A percentile compares a stretch with the other conserved stretches of the same genome.
These are phyloP conservation scores for Mollisia scopiformis DNA, from an alignment of 2,329 filamentous ascomycete species.

Conservation along the genomic window DNA sequence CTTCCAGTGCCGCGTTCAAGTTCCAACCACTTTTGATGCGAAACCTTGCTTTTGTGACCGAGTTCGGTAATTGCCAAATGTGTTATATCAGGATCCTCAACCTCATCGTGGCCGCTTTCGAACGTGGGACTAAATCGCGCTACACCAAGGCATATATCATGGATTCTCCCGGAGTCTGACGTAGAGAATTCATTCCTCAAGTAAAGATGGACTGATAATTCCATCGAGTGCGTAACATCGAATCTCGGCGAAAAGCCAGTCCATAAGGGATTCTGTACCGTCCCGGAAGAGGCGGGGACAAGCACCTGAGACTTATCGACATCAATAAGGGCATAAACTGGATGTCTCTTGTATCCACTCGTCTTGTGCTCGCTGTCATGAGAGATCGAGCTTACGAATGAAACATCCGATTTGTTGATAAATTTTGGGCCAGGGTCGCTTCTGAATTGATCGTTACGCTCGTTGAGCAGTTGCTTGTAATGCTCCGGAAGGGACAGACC, in stretches of 20 bases:
- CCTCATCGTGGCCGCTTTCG: constrained; percentile 40
- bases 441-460: constrained; percentile 77
- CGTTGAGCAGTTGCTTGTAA: constrained; percentile 3
- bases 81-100: too few species aligned
- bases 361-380: background rate
- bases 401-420: background rate
- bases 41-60: constrained; percentile 50
- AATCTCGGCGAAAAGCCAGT: constrained; percentile 73
- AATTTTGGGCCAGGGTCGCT: constrained; percentile 7
- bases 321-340: background rate
- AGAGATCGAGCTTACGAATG: background rate
- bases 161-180: constrained; percentile 43
- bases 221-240: constrained; percentile 88
- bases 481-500: constrained; percentile 6
- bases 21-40: constrained; percentile 84
- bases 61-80: too few species aligned
- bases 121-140: constrained; percentile 87
- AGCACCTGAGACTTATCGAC: background rate
- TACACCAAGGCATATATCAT: constrained; percentile 92
- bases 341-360: background rate
- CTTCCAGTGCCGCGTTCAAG: constrained; percentile 84
- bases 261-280: constrained; percentile 1
- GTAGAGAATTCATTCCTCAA: constrained; percentile 5
- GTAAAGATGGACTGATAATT: constrained; percentile 76
- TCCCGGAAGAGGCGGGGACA: background rate